Evolutionary conservation across 2,329 filamentous ascomycete species (phyloP).

Genomic region (Ophiostoma populinum): DNA sequence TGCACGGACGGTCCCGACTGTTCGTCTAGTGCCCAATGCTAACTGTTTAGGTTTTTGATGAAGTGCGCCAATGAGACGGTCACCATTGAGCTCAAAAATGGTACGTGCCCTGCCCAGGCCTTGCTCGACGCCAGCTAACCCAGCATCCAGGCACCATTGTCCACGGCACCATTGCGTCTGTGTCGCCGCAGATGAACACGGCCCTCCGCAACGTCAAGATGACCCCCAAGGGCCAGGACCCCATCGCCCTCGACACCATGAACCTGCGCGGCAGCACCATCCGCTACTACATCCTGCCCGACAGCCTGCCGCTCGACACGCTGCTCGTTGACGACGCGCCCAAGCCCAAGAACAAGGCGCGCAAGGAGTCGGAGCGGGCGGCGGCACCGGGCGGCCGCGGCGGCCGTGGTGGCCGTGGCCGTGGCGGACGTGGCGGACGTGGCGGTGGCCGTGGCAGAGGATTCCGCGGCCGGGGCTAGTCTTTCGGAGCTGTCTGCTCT

Average conservation of each 20-base stretch:
- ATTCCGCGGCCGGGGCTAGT: constrained; percentile 10
- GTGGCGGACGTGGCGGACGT: constrained; percentile 12
- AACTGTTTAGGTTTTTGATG: constrained; percentile 69
- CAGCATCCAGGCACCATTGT: constrained; percentile 62
- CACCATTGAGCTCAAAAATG: constrained; percentile 96
- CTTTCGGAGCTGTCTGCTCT: not conserved
- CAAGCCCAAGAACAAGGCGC: constrained; percentile 98
- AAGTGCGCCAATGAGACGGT: constrained; percentile 98
- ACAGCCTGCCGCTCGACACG: constrained; percentile 87
- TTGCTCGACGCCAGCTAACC: not conserved
- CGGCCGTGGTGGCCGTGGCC: constrained; percentile 17
- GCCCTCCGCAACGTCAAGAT: constrained; percentile 91
- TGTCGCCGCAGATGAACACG: constrained; percentile 98
- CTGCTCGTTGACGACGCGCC: constrained; percentile 90
- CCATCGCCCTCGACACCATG: constrained; percentile 81
- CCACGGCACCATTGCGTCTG: constrained; percentile 89
- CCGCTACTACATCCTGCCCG: constrained; percentile 89
- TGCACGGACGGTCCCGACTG: too few species aligned
- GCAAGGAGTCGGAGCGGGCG: constrained; percentile 65
- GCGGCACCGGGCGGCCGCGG: constrained; percentile 24
- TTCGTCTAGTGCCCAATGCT: constrained; percentile 15
- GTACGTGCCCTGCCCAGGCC: constrained; percentile 26
- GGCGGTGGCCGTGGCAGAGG: constrained; percentile 9
- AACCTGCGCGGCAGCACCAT: constrained; percentile 94
- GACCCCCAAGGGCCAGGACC: constrained; percentile 76